phyloP scores from a whole-genome alignment of 108 stramenopile genomes.

The Phaeodactylum tricornutum region DNA sequence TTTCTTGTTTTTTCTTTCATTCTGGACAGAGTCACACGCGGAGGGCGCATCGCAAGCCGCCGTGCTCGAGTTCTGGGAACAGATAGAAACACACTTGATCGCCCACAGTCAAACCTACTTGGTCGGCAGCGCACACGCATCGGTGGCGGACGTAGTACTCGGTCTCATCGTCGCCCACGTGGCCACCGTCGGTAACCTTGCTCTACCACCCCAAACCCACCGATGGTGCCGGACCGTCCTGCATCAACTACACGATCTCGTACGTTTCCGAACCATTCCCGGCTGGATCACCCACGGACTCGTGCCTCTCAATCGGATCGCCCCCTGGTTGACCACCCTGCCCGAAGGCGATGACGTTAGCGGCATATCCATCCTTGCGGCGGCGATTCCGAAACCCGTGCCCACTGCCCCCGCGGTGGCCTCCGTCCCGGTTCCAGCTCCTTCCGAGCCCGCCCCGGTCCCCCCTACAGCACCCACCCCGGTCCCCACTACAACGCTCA shows the following conservation, averaged over 20 bases:
- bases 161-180: conserved; percentile 15
- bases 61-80: conserved; percentile 1
- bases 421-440: background rate
- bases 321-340: too few relatives aligned
- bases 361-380: too few relatives aligned
- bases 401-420: background rate
- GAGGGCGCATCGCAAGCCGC: conserved; percentile 2
- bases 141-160: conserved; percentile 28
- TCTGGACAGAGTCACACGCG: background rate
- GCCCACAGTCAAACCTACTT: conserved; percentile 2
- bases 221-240: conserved; percentile 9
- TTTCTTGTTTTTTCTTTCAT: background rate
- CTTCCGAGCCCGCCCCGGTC: background rate
- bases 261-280: background rate
- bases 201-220: conserved; percentile 4
- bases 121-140: conserved; percentile 2
- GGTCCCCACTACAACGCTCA: conserved; percentile 1
- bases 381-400: too few relatives aligned
- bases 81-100: conserved; percentile 3
- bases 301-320: too few relatives aligned
- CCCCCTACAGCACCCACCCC: conserved; percentile 1
- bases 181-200: background rate
- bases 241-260: conserved; percentile 2
- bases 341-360: too few relatives aligned
- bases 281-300: too few relatives aligned